Evolutionary conservation across 164 flowering plant species (phyloP), one percentile per base, ranked within the genome.

Genomic region (Santalum album): DNA sequence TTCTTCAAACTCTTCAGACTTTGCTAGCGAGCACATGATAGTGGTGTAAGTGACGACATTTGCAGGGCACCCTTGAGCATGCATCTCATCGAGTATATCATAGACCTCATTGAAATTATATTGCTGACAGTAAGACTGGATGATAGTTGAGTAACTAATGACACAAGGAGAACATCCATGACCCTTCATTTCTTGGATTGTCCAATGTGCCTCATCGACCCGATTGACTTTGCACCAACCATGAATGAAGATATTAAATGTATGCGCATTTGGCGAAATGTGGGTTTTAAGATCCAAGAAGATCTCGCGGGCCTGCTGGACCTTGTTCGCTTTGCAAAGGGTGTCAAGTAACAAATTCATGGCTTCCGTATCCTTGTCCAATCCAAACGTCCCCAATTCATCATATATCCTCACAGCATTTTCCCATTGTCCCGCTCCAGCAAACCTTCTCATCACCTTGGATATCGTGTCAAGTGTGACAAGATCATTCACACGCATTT

Each of bases 111-210:
- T 23, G 46, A 77, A 83, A 44, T 80, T 69, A 53, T 21, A 51
- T 25, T 68, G 77, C 4, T 61, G 69, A 55, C 95, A 89, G 52
- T 80, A 75, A 45, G 72, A 78, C 42, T 74, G 72, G 35, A 89
- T 70, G 39, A 89, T 82, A 7, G 81, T 89, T 5, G 94, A 80
- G 69, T 83, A 86, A 68, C 86, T 89, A 14, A 86, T 84, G 22
- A 79, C 91, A 61, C 81, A 82, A 46, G 96, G 94, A 27, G 35
- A 64, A 61, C 62, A 73, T 4, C 94, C 94, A 43, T 65, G 61
- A 0, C 94, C 96, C 51, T 78, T 86, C 94, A 89, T 89, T 51
- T 89, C 96, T 56, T 86, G 78, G 45, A 88, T 69, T 5, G 92
- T 81, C 94, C 96, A 89, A 21, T 77, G 60, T 9, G 91, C 91